Conservation (phyloP, 2,329 filamentous ascomycete genomes). For the Colletotrichum sp. region DNA sequence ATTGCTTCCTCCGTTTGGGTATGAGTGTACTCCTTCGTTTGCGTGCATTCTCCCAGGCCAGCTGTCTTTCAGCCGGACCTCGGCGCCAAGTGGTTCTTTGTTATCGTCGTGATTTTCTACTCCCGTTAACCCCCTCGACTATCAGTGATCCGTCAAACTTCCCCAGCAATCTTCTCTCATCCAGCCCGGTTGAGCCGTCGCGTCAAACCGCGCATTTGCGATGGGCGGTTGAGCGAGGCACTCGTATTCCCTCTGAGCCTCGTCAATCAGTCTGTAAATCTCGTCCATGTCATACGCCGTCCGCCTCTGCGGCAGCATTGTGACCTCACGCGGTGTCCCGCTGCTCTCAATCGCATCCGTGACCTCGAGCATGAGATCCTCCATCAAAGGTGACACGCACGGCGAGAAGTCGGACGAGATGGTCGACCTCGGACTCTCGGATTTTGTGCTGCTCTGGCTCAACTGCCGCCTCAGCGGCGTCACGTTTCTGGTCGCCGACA, state of each 20-base stretch:
- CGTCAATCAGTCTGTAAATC: slow-evolving; percentile 10
- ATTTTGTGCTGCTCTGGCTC: slow-evolving; percentile 12
- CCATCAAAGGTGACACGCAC: slow-evolving; percentile 17
- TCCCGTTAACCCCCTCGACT: neutral
- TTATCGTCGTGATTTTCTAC: neutral
- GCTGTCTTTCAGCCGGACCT: neutral
- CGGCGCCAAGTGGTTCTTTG: neutral
- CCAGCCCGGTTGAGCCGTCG: neutral
- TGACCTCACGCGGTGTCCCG: neutral
- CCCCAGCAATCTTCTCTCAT: slow-evolving; percentile 8
- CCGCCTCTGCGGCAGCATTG: neutral
- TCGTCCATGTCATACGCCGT: slow-evolving; percentile 11
- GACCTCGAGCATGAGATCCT: slow-evolving; percentile 16
- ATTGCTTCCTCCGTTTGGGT: neutral
- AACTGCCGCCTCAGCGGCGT: slow-evolving; percentile 10
- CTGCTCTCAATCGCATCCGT: slow-evolving; percentile 17
- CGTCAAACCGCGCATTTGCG: neutral
- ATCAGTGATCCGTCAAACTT: neutral
- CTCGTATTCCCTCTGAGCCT: slow-evolving; percentile 15
- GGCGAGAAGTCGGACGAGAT: slow-evolving; percentile 4
- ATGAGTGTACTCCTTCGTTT: slow-evolving; percentile 3
- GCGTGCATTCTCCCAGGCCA: neutral
- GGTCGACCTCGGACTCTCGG: slow-evolving; percentile 5
- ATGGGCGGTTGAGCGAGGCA: neutral
- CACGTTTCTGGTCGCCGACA: neutral